A percentile compares a stretch with the other conserved stretches of the same genome.
These are phyloP conservation scores for Tillandsia leiboldiana DNA, from an alignment of 176 grass and related monocot genomes.

Conservation along the genomic window DNA sequence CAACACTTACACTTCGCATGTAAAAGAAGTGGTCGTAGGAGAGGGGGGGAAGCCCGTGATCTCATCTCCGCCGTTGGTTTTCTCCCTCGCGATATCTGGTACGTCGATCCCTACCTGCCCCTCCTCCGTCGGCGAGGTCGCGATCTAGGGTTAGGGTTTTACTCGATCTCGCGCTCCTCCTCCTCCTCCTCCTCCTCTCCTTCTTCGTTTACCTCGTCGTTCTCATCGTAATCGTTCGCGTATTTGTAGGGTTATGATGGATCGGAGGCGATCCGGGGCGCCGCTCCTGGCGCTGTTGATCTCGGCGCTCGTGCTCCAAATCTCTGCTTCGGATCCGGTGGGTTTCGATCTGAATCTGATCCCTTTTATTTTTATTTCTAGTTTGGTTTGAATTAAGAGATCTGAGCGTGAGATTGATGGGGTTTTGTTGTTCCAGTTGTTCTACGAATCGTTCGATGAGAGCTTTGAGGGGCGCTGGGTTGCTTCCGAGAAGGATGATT, in stretches of 20 bases:
- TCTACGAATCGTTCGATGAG: constrained; percentile 84
- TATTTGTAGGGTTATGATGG: constrained; percentile 26
- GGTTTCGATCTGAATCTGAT: background rate
- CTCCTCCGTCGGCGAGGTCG: background rate
- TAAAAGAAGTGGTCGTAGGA: background rate
- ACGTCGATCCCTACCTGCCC: background rate
- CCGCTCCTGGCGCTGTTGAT: constrained; percentile 40
- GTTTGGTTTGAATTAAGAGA: constrained; percentile 2
- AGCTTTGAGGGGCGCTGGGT: constrained; percentile 70
- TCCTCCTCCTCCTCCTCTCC: too few relatives aligned
- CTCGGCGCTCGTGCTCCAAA: constrained; percentile 49
- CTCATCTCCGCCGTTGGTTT: constrained; percentile 10
- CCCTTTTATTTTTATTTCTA: background rate
- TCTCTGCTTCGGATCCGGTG: constrained; percentile 82
- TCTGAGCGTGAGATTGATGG: background rate
- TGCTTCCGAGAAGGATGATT: constrained; percentile 63
- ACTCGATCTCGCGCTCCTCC: background rate
- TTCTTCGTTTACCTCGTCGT: background rate
- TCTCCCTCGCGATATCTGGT: background rate
- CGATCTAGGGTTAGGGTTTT: background rate
- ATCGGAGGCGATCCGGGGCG: constrained; percentile 4
- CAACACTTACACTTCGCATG: background rate
- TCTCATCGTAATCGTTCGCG: background rate
- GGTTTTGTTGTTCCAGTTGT: constrained; percentile 40
- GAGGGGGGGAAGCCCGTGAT: too few relatives aligned